Evolutionary conservation across 176 grass and related monocot genomes (phyloP), one percentile per base, ranked within the genome.

Genomic region (Dendrocalamus sinicus): DNA sequence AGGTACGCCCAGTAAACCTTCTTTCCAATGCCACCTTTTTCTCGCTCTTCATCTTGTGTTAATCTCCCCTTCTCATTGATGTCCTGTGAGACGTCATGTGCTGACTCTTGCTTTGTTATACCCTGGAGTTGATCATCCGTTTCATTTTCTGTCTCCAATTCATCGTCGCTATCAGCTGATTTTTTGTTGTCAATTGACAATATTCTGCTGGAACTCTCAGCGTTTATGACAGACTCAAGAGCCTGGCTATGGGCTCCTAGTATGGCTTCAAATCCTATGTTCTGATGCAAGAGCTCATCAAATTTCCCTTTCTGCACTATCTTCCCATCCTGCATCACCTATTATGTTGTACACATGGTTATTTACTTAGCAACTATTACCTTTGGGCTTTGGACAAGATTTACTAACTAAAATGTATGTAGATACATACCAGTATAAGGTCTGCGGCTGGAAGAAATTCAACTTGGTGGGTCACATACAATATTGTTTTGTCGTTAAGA

Each of bases 391-490:
- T 73, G 9, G 26, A 72, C 43, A 75, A 50, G 22, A 84, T 77
- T 37, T 14, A 9, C 3, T 62, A 52, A 81, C 19, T 13, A 70
- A 83, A 68, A 13, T 68, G 32, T 71, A 60, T 35, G 78, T 88
- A 24, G 4, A 76, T 80, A 61, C 83, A 85, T 96, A 96, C 96
- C 60, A 99, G 67, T 86, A 99, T 99, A 81, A 99, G 77, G 61
- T 99, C 93, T 4, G 96, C 96, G 5, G 67, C 88, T 64, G 96
- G 96, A 88, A 99, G 93, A 89, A 96, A 99, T 88, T 99, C 96
- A 15, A 99, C 93, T 92, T 99, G 96, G 80, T 99, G 96, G 9
- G 96, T 99, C 55, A 99, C 90, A 77, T 96, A 99, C 52, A 99
- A 9, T 88, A 99, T 87, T 45, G 96, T 99, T 86, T 96, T 99